A percentile compares a stretch with the other conserved stretches of the same genome.
Evolutionary conservation across 331 rosid genomes (phyloP).

Genomic region (Malus hybrid): DNA sequence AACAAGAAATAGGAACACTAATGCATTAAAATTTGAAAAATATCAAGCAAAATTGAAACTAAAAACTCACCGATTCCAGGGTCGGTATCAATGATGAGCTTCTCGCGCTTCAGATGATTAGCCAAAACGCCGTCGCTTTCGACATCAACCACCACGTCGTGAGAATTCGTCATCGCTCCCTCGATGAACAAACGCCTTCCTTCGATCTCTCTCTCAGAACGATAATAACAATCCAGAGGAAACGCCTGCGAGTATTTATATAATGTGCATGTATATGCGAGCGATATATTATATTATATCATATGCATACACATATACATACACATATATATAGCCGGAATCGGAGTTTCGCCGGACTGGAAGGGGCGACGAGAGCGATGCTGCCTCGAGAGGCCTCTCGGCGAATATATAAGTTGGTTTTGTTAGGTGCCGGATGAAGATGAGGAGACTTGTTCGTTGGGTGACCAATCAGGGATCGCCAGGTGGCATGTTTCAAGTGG

Average conservation of each 20-base stretch:
- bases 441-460: not conserved
- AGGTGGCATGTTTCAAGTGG: not conserved
- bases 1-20: not conserved
- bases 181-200: slow-evolving; percentile 17
- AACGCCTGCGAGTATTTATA: not conserved
- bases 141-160: slow-evolving; percentile 21
- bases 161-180: slow-evolving; percentile 12
- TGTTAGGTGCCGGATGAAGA: slow-evolving; percentile 5
- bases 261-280: slow-evolving; percentile 18
- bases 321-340: slow-evolving; percentile 13
- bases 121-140: slow-evolving; percentile 16
- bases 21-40: not conserved
- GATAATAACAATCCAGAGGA: not conserved
- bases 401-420: not conserved
- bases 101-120: slow-evolving; percentile 24
- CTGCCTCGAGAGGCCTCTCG: not conserved
- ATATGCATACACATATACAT: not conserved
- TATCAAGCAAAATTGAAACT: not conserved
- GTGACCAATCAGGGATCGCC: not conserved
- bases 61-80: slow-evolving; percentile 81
- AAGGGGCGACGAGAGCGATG: slow-evolving; percentile 14
- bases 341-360: not conserved
- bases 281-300: not conserved
- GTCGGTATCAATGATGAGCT: slow-evolving; percentile 90
- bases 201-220: not conserved